These are phyloP conservation scores for Didymella keratinophila DNA, from an alignment of 2,329 filamentous ascomycete species.

Conservation along the genomic window DNA sequence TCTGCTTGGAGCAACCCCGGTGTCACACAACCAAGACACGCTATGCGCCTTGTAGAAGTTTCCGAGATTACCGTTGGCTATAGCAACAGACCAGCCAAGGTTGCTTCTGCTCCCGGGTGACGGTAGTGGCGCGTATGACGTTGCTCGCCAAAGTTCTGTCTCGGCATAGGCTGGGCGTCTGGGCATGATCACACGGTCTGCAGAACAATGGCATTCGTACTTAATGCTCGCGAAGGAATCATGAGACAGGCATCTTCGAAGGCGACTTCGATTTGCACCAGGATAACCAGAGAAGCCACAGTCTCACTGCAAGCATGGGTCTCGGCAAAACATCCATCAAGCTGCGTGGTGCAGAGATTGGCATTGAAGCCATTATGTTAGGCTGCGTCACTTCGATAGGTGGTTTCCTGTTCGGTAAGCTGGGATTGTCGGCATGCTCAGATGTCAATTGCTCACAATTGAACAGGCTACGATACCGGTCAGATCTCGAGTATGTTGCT, in stretches of 20 bases:
- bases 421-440: background rate
- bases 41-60: slow-evolving; percentile 25
- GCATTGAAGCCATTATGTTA: slow-evolving; percentile 59
- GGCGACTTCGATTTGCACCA: slow-evolving; percentile 2
- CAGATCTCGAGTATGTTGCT: slow-evolving; percentile 52
- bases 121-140: slow-evolving; percentile 37
- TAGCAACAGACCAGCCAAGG: slow-evolving; percentile 27
- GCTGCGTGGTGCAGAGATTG: slow-evolving; percentile 43
- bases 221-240: slow-evolving; percentile 25
- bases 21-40: slow-evolving; percentile 30
- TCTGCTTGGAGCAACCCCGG: slow-evolving; percentile 26
- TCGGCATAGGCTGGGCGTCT: slow-evolving; percentile 31
- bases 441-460: slow-evolving; percentile 42
- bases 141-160: slow-evolving; percentile 25
- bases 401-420: slow-evolving; percentile 43
- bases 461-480: slow-evolving; percentile 66
- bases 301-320: slow-evolving; percentile 32
- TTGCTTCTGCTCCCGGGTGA: slow-evolving; percentile 22
- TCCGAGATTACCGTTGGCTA: slow-evolving; percentile 29
- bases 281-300: slow-evolving; percentile 1
- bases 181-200: slow-evolving; percentile 35
- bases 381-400: slow-evolving; percentile 65
- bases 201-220: slow-evolving; percentile 25
- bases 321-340: slow-evolving; percentile 39
- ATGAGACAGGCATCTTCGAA: slow-evolving; percentile 3